Percentiles rank a stretch among this genome's conserved stretches.
Conservation (phyloP, 164 flowering plant genomes). For the Macadamia tetraphylla region DNA sequence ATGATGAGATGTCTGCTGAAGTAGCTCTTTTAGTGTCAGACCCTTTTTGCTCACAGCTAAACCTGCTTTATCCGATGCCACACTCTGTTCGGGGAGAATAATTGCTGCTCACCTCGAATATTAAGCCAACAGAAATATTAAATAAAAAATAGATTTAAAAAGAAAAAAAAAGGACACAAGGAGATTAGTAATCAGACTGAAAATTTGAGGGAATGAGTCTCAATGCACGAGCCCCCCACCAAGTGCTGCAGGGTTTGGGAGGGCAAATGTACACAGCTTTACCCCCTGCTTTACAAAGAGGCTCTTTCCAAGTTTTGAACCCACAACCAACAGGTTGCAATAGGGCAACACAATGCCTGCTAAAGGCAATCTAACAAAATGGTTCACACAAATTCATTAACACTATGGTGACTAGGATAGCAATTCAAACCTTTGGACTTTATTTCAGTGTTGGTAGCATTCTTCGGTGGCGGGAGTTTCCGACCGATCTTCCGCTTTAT, state of each 20-base stretch:
- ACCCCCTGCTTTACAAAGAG: no score
- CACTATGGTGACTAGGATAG: neutral
- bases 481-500: slow-evolving; percentile 82
- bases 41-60: slow-evolving; percentile 78
- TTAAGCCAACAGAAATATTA: neutral
- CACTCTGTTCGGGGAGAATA: slow-evolving; percentile 86
- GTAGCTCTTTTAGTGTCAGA: slow-evolving; percentile 87
- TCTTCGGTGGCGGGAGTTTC: slow-evolving; percentile 84
- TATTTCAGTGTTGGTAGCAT: slow-evolving; percentile 75
- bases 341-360: no score
- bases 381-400: neutral
- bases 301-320: no score
- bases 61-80: slow-evolving; percentile 76
- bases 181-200: no score
- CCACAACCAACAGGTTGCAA: no score
- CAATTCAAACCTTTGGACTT: slow-evolving; percentile 61
- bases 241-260: no score
- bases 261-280: no score
- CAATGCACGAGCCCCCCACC: no score
- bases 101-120: slow-evolving; percentile 47
- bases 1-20: slow-evolving; percentile 89
- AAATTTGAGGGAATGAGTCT: no score
- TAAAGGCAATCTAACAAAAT: neutral
- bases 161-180: no score
- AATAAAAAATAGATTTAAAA: no score